Evolutionary conservation across 176 grass and related monocot genomes (phyloP), one percentile per base, ranked within the genome.

Genomic region (Calamus simplicifolius): DNA sequence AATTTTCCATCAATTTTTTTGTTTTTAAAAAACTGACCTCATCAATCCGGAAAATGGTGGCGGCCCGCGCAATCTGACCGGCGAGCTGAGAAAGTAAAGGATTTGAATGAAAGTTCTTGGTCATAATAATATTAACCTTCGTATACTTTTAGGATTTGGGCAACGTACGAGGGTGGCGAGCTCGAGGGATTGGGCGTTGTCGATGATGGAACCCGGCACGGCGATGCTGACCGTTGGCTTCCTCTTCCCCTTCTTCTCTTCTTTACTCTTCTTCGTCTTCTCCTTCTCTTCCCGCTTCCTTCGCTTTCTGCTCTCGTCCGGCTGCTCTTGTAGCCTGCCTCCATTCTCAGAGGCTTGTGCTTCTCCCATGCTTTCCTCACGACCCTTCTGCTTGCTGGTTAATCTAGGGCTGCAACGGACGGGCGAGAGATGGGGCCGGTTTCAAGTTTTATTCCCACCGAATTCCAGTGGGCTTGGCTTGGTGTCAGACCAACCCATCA

Each of bases 181-280:
- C 70, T 97, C 84, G 26, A 97, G 92, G 6, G 87, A 88, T 63
- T 97, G 93, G 6, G 93, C 81, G 73, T 97, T 97, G 65, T 97
- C 87, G 25, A 97, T 70, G 72, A 97, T 85, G 49, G 87, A 97
- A 3, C 84, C 87, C 2, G 87, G 87, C 2, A 97, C 56, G 16
- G 87, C 93, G 56, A 91, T 91, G 59, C 93, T 97, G 60, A 91
- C 78, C 38, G 87, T 88, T 1, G 78, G 72, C 50, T 68, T 97
- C 83, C 26, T 28, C 61, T 50, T 66, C 21, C 5, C 12, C 51
- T 6, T 56, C 7, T 64, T 62, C 55, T 48, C 75, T 76, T 61
- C 73, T 57, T 63, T 70, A 61, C 52, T 67, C 64, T 74, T 62
- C 71, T 80, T 56, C 65, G 72, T 72, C 27, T 21, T 18, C 58